Evolutionary conservation across 1,284 basidiomycete species (phyloP).

Genomic region (Naganishia albida): DNA sequence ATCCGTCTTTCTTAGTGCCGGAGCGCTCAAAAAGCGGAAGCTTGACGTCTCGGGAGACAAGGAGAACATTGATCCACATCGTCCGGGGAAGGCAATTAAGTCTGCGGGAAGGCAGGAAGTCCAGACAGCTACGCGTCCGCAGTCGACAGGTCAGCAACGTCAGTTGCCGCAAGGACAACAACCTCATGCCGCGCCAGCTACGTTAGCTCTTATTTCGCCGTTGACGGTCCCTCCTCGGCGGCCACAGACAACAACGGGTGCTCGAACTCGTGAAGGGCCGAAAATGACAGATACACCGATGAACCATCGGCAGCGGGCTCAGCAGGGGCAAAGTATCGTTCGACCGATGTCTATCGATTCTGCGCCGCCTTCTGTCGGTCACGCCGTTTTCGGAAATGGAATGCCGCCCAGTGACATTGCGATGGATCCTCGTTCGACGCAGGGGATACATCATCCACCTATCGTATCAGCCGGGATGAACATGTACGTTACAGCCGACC

Average conservation of each 20-base stretch:
- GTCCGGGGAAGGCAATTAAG: not conserved
- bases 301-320: conserved; percentile 16
- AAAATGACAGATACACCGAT: conserved; percentile 9
- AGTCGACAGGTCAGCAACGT: not conserved
- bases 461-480: not conserved
- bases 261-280: too few species aligned
- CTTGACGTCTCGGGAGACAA: conserved; percentile 14
- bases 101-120: not conserved
- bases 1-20: conserved; percentile 19
- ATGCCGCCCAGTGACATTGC: not conserved
- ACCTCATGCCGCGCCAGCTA: not conserved
- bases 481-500: conserved; percentile 9
- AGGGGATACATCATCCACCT: conserved; percentile 10
- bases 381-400: not conserved
- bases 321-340: conserved; percentile 18
- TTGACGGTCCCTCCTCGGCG: not conserved
- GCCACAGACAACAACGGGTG: too few species aligned
- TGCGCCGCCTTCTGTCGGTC: not conserved
- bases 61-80: conserved; percentile 12
- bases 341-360: conserved; percentile 14
- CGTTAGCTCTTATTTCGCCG: not conserved
- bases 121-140: not conserved
- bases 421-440: not conserved
- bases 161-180: not conserved
- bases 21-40: conserved; percentile 23